Evolutionary conservation across 2,329 filamentous ascomycete genomes (phyloP).

Genomic region (Trichothecium sympodiale): DNA sequence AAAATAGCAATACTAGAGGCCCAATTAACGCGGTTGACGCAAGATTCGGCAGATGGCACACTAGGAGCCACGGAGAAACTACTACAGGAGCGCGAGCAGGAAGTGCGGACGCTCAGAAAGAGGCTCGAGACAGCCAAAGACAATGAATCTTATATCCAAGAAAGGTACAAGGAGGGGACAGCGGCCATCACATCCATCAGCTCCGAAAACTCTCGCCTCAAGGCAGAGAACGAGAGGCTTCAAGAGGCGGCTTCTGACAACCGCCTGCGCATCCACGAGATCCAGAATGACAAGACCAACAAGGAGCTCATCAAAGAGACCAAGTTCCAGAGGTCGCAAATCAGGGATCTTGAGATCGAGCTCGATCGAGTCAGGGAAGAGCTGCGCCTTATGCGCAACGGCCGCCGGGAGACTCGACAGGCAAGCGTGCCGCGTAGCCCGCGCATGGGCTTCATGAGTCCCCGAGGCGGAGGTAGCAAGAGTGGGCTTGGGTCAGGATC

Average conservation of each 20-base stretch:
- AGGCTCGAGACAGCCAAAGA: conserved; percentile 28
- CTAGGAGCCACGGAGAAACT: conserved; percentile 17
- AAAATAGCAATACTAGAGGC: conserved; percentile 25
- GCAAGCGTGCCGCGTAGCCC: conserved; percentile 47
- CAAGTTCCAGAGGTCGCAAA: conserved; percentile 26
- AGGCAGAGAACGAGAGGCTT: conserved; percentile 27
- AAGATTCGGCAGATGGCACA: conserved; percentile 13
- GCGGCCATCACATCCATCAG: conserved; percentile 32
- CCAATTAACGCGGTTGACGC: conserved; percentile 16
- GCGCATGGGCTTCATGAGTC: conserved; percentile 42
- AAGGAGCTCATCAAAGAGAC: conserved; percentile 25
- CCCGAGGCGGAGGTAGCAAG: conserved; percentile 21
- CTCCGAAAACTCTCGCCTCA: conserved; percentile 34
- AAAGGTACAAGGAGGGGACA: conserved; percentile 48
- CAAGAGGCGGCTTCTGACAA: conserved; percentile 31
- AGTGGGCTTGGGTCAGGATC: conserved; percentile 18
- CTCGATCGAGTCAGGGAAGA: conserved; percentile 37
- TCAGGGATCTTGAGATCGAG: conserved; percentile 41
- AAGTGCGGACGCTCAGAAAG: conserved; percentile 29
- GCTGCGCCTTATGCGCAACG: conserved; percentile 32
- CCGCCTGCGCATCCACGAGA: conserved; percentile 33
- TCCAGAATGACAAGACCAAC: conserved; percentile 26
- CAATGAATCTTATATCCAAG: conserved; percentile 45
- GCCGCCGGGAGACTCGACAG: conserved; percentile 43
- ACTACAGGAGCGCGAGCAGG: conserved; percentile 23